Conservation (phyloP, 177 flowering plant genomes). For the Telopea speciosissima region DNA sequence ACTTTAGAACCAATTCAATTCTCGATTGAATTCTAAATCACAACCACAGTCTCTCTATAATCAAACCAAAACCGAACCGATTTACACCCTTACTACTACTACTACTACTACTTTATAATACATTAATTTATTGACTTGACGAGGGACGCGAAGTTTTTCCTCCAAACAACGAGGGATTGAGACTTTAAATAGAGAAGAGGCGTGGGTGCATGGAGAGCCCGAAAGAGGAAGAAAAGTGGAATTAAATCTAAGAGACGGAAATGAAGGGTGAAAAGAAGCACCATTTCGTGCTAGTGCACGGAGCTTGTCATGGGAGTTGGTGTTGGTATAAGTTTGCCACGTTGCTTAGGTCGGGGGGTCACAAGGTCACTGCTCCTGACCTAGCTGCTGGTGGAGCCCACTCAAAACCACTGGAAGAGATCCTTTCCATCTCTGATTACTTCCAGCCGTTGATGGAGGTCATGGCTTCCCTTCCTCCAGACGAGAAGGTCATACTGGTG, state of each 20-base stretch:
- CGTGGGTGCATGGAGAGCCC: too few relatives aligned
- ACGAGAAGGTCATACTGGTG: conserved; percentile 42
- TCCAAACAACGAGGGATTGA: too few relatives aligned
- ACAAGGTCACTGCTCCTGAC: conserved; percentile 40
- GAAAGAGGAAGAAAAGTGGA: too few relatives aligned
- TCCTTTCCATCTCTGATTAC: conserved; percentile 26
- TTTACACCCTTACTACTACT: too few relatives aligned
- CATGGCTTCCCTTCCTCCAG: conserved; percentile 22
- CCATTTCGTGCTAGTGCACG: conserved; percentile 49
- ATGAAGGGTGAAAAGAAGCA: background rate
- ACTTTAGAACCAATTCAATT: too few relatives aligned
- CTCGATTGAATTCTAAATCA: too few relatives aligned
- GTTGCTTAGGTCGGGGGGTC: conserved; percentile 29
- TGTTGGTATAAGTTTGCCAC: conserved; percentile 42
- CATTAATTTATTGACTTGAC: too few relatives aligned
- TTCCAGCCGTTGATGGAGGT: conserved; percentile 35
- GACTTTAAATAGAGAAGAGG: too few relatives aligned
- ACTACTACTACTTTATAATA: too few relatives aligned
- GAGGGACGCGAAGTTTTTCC: too few relatives aligned
- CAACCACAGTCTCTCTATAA: too few relatives aligned
- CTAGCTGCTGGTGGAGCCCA: conserved; percentile 34
- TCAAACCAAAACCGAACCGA: too few relatives aligned
- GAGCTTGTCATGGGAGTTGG: conserved; percentile 48
- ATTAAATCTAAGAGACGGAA: conserved; percentile 8
- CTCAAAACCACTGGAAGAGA: conserved; percentile 22